Conservation (phyloP, 2,329 filamentous ascomycete species). For the Didymella pomorum region DNA sequence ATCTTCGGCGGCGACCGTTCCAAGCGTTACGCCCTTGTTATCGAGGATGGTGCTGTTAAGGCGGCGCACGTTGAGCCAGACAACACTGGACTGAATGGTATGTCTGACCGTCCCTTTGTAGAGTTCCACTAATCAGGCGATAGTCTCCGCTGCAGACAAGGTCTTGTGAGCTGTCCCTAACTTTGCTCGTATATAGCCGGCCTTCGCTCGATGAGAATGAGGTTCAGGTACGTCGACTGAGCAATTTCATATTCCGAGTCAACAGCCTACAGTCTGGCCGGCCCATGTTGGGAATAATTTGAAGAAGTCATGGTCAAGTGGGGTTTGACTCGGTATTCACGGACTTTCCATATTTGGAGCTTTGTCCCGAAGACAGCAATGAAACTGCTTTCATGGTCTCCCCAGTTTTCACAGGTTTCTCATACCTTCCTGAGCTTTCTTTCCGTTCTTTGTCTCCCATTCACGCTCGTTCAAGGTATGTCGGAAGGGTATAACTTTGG, state of each 20-base stretch:
- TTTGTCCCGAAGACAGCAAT: neutral
- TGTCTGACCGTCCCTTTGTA: slow-evolving; percentile 34
- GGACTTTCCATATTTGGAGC: neutral
- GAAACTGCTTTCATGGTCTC: neutral
- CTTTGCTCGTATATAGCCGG: neutral
- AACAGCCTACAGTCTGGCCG: neutral
- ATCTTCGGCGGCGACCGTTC: slow-evolving; percentile 84
- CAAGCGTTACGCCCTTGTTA: slow-evolving; percentile 86
- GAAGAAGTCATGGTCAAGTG: neutral
- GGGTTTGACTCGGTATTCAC: neutral
- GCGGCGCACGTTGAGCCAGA: slow-evolving; percentile 85
- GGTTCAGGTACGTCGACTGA: neutral
- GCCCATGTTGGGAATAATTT: neutral
- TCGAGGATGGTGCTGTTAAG: slow-evolving; percentile 86
- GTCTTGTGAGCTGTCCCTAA: slow-evolving; percentile 30
- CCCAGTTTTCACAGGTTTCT: neutral
- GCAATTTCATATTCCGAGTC: neutral
- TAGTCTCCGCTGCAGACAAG: slow-evolving; percentile 47
- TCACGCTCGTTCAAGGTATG: neutral
- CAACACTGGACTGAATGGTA: slow-evolving; percentile 82
- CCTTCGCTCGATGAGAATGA: neutral
- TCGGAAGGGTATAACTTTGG: too few relatives aligned
- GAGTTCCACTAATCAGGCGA: slow-evolving; percentile 8
- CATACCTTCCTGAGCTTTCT: neutral
- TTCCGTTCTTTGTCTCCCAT: neutral